Evolutionary conservation across 345 rosid species (phyloP).

Genomic region (Erodium maritimum): DNA sequence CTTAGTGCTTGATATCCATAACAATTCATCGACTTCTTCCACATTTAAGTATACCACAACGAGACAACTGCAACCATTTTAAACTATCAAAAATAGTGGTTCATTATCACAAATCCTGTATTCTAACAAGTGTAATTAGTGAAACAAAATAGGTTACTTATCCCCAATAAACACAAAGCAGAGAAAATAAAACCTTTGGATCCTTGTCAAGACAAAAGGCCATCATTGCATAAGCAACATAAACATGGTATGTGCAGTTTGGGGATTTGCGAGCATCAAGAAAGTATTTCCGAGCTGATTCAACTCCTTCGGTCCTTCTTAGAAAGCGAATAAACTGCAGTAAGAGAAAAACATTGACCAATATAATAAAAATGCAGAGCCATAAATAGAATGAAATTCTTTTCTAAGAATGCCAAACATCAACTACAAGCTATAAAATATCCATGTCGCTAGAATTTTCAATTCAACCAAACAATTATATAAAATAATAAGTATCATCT

Average conservation of each 20-base stretch:
- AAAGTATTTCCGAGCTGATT: conserved; percentile 93
- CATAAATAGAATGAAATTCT: not conserved
- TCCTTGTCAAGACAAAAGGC: conserved; percentile 88
- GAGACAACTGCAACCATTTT: not conserved
- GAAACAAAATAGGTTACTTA: not conserved
- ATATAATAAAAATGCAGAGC: not conserved
- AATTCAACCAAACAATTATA: conserved; percentile 1
- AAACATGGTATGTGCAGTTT: conserved; percentile 75
- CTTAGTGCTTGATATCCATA: not conserved
- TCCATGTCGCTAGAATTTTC: not conserved
- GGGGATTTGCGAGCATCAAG: conserved; percentile 80
- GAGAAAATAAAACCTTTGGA: conserved; percentile 47
- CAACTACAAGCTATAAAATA: not conserved
- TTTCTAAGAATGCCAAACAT: not conserved
- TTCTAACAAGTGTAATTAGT: not conserved
- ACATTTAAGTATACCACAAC: not conserved
- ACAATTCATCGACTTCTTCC: too few species aligned
- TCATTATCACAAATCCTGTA: not conserved
- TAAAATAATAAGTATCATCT: not conserved
- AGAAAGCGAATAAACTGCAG: conserved; percentile 79
- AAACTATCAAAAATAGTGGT: not conserved
- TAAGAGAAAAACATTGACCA: conserved; percentile 10
- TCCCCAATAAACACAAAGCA: not conserved
- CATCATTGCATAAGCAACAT: conserved; percentile 83
- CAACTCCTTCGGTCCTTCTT: conserved; percentile 84